Conservation (phyloP, 2,329 filamentous ascomycete species). For the Cordyceps tenuipes region DNA sequence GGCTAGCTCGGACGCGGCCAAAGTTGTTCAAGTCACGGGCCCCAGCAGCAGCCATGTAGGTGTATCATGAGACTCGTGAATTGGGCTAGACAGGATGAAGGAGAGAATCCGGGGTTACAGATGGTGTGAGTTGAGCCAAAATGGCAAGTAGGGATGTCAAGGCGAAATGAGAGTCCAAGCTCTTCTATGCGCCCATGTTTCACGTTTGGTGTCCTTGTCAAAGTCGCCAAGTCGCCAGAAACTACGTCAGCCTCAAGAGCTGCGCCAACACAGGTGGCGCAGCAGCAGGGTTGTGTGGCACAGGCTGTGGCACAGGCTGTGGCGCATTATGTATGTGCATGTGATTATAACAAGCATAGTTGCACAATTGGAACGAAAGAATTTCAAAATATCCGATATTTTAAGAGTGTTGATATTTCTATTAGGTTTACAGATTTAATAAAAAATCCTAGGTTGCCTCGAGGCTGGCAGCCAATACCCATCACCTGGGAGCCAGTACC, state of each 20-base stretch:
- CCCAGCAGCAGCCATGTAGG: not conserved
- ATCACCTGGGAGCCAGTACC: too few species aligned
- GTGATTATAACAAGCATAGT: too few species aligned
- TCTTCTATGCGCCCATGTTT: not conserved
- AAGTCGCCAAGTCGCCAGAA: constrained; percentile 2
- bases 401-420: too few species aligned
- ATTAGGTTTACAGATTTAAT: too few species aligned
- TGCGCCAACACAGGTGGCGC: not conserved
- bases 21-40: constrained; percentile 11
- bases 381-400: too few species aligned
- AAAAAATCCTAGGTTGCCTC: too few species aligned
- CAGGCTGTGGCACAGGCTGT: not conserved
- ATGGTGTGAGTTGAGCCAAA: not conserved
- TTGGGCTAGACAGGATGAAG: not conserved
- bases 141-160: not conserved
- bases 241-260: constrained; percentile 8
- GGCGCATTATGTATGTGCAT: not conserved
- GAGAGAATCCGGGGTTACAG: not conserved
- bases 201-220: not conserved
- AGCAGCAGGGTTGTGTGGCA: not conserved
- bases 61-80: constrained; percentile 2
- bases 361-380: too few species aligned
- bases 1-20: constrained; percentile 8
- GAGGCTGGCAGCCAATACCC: too few species aligned
- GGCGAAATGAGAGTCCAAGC: not conserved